Conservation (phyloP, 1,284 basidiomycete genomes). For the Rhodotorula mucilaginosa region DNA sequence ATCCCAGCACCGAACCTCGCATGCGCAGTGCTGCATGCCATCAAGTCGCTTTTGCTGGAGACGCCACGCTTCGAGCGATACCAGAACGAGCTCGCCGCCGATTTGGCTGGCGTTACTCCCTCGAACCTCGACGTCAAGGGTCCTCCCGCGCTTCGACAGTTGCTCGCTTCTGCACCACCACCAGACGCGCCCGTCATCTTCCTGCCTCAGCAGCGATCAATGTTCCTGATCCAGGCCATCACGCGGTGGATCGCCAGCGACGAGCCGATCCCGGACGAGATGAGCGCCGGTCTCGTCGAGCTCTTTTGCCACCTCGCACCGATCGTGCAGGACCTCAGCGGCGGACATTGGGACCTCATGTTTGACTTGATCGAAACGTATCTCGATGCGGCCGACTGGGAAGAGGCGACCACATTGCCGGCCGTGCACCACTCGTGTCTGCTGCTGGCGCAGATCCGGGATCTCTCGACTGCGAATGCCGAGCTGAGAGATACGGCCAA, state of each 20-base stretch:
- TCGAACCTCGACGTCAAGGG: conserved; percentile 66
- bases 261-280: conserved; percentile 65
- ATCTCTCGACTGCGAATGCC: conserved; percentile 71
- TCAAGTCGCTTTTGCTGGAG: conserved; percentile 65
- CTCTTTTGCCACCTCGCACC: conserved; percentile 77
- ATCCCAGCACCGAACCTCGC: conserved; percentile 64
- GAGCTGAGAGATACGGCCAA: conserved; percentile 68
- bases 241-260: conserved; percentile 76
- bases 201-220: conserved; percentile 77
- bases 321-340: conserved; percentile 80
- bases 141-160: conserved; percentile 64
- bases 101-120: conserved; percentile 66
- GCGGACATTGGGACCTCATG: conserved; percentile 87
- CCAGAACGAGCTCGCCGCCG: conserved; percentile 84
- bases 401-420: conserved; percentile 61
- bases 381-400: conserved; percentile 72
- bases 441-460: conserved; percentile 67
- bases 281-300: conserved; percentile 72
- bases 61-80: conserved; percentile 73
- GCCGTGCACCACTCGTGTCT: conserved; percentile 67
- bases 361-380: conserved; percentile 87
- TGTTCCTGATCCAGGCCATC: conserved; percentile 84
- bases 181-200: conserved; percentile 77
- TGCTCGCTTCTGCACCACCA: conserved; percentile 75
- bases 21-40: conserved; percentile 63